Percentiles rank a stretch among this genome's conserved stretches.
Evolutionary conservation across 1,284 basidiomycete genomes (phyloP).

Genomic region (Veloboletus limbatus): DNA sequence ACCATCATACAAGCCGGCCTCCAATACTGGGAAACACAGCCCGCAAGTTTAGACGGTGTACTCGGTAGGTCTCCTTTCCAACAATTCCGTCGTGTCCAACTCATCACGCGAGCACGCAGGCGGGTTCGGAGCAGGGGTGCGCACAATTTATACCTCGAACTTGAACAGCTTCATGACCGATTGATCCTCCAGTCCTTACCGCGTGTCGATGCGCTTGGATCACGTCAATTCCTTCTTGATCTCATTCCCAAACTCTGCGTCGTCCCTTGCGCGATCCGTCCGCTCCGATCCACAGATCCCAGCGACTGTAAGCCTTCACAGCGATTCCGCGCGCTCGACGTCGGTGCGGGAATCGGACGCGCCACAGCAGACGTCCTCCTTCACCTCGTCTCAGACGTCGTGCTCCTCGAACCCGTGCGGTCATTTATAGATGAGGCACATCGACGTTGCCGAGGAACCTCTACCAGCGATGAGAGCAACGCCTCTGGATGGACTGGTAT

Average conservation of each 20-base stretch:
- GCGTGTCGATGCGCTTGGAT: slow-evolving; percentile 83
- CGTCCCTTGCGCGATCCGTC: slow-evolving; percentile 59
- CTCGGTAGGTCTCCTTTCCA: slow-evolving; percentile 41
- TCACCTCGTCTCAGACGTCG: slow-evolving; percentile 80
- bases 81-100: no score
- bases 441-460: slow-evolving; percentile 39
- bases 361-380: slow-evolving; percentile 85
- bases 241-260: slow-evolving; percentile 76
- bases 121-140: slow-evolving; percentile 72
- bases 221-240: slow-evolving; percentile 80
- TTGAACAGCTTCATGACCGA: no score
- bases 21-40: slow-evolving; percentile 73
- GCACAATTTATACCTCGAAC: no score
- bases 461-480: slow-evolving; percentile 19
- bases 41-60: slow-evolving; percentile 73
- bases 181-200: slow-evolving; percentile 78
- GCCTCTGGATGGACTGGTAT: slow-evolving; percentile 64
- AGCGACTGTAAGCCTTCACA: slow-evolving; percentile 8
- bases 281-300: slow-evolving; percentile 22
- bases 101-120: no score
- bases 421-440: slow-evolving; percentile 75
- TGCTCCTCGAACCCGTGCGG: slow-evolving; percentile 83
- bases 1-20: slow-evolving; percentile 65
- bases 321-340: slow-evolving; percentile 78
- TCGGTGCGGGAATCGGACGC: slow-evolving; percentile 89